phyloP scores from a whole-genome alignment of 495 filamentous ascomycete species.

The Trichoderma erinaceum region DNA sequence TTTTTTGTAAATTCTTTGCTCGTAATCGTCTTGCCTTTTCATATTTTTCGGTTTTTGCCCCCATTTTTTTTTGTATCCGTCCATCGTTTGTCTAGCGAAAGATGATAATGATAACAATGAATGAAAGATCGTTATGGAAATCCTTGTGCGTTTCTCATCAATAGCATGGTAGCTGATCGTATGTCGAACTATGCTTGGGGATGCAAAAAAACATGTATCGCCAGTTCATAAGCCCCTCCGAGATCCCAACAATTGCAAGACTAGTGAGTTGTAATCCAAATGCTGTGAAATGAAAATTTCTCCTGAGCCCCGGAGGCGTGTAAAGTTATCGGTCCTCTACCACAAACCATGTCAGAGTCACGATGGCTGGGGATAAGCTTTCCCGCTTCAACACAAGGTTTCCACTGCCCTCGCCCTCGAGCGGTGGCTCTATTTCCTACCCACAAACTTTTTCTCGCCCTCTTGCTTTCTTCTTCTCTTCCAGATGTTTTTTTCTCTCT shows the following conservation, averaged over 20 bases:
- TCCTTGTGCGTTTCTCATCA: slow-evolving; percentile 6
- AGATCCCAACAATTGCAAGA: slow-evolving; percentile 5
- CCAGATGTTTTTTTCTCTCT: not conserved
- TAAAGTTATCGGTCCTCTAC: not conserved
- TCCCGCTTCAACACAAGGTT: not conserved
- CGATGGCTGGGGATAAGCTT: not conserved
- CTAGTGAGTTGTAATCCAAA: slow-evolving; percentile 2
- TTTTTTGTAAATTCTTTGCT: not conserved
- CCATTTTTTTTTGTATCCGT: not conserved
- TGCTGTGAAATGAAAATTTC: not conserved
- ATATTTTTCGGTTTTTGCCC: not conserved
- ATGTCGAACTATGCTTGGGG: not conserved
- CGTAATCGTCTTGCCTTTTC: not conserved
- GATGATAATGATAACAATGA: not conserved
- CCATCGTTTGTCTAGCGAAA: not conserved
- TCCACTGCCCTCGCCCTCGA: slow-evolving; percentile 1
- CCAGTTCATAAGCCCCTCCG: not conserved
- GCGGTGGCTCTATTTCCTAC: not conserved
- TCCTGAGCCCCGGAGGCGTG: not conserved
- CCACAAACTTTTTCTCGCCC: not conserved
- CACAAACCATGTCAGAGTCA: not conserved
- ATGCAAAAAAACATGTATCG: not conserved
- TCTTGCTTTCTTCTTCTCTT: not conserved
- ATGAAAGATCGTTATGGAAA: not conserved
- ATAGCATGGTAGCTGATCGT: slow-evolving; percentile 4